Percentiles rank a stretch among this genome's conserved stretches.
These are phyloP conservation scores for Guyanaporus albipodus DNA, from an alignment of 768 basidiomycete species.

Conservation along the genomic window DNA sequence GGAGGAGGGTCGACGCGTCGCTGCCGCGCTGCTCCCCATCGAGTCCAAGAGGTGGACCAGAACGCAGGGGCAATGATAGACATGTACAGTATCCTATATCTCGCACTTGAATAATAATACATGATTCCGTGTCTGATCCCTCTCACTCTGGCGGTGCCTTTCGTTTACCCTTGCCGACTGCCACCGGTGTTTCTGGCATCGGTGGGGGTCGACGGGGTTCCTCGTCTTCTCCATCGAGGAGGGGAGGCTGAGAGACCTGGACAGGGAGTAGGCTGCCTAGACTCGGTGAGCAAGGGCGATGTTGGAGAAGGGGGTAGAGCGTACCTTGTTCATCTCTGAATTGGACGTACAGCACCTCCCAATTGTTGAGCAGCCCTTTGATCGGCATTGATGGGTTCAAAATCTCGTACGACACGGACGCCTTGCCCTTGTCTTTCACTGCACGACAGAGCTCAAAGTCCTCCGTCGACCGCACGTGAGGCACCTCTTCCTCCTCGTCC, in stretches of 20 bases:
- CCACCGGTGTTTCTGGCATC: conserved; percentile 23
- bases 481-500: conserved; percentile 26
- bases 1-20: conserved; percentile 91
- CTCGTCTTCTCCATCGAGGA: conserved; percentile 62
- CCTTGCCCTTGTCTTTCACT: conserved; percentile 46
- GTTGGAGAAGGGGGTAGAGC: background rate
- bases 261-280: conserved; percentile 60
- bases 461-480: conserved; percentile 31
- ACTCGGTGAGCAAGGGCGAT: background rate
- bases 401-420: conserved; percentile 41
- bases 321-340: conserved; percentile 61
- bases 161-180: conserved; percentile 55
- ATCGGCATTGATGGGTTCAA: conserved; percentile 42
- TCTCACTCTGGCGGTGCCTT: conserved; percentile 42
- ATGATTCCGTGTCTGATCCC: background rate
- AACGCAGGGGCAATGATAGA: conserved; percentile 18
- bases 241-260: conserved; percentile 50
- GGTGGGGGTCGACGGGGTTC: conserved; percentile 29
- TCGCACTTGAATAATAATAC: conserved; percentile 9
- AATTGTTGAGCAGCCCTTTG: conserved; percentile 52
- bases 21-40: conserved; percentile 82
- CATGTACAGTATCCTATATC: conserved; percentile 15
- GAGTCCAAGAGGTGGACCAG: conserved; percentile 48
- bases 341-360: conserved; percentile 67
- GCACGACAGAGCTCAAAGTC: conserved; percentile 67